Evolutionary conservation across 148 eudicot species (phyloP), one percentile per base, ranked within the genome.

Genomic region (Heliosperma pusillum): DNA sequence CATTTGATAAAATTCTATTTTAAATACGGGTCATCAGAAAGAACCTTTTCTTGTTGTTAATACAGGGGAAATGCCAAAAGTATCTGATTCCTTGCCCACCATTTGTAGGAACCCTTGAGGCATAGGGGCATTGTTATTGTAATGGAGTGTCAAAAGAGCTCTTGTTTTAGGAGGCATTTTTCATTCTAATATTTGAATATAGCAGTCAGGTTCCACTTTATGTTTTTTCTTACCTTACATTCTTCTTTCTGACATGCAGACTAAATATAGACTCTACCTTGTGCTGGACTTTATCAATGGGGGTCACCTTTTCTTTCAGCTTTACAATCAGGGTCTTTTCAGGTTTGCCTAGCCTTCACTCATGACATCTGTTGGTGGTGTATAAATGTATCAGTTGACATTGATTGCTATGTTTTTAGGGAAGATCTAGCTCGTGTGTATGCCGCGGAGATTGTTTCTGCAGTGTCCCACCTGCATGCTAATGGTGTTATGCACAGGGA

Each of bases 401-500:
- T 74, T 20, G 59, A 26, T 60, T 20, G 11, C 30, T 66, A 66
- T 80, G 71, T 10, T 87, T 83, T 75, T 86, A 95, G 97, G 80
- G 98, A 95, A 91, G 98, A 95, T 66, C 85, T 95, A 78, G 98
- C 88, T 70, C 97, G 98, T 20, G 74, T 90, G 77, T 95, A 95
- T 79, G 79, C 92, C 55, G 92, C 98, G 36, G 98, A 95, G 82
- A 95, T 92, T 70, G 84, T 95, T 75, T 92, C 96, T 65, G 98
- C 98, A 21, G 98, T 95, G 53, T 90, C 89, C 76, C 97, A 95
- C 73, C 97, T 95, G 60, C 98, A 95, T 81, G 88, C 85, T 70
- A 86, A 92, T 22, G 96, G 97, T 57, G 85, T 90, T 57, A 95
- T 95, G 98, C 98, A 95, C 66, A 89, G 98, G 82, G 97, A 92